Percentiles rank a stretch among this genome's conserved stretches.
phyloP scores from a whole-genome alignment of 2,329 filamentous ascomycete species.

The Penicillium sp. region DNA sequence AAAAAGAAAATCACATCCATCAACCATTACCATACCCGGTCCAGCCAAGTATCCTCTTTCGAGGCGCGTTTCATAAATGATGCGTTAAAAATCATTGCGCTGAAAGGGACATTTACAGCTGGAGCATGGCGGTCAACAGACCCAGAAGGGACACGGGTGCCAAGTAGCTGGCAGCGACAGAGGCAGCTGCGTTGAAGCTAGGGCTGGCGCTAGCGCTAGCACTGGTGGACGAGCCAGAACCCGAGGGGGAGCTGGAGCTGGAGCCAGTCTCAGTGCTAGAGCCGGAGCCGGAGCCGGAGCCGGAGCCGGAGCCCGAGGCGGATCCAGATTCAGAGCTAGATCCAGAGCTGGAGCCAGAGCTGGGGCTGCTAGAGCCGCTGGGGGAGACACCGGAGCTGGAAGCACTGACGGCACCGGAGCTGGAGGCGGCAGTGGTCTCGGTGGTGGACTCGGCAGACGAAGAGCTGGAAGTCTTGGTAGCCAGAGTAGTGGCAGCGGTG shows the following conservation, averaged over 20 bases:
- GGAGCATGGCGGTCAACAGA: conserved; percentile 32
- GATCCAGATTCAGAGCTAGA: conserved; percentile 1
- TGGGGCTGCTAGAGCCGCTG: conserved; percentile 1
- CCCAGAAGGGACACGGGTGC: conserved; percentile 25
- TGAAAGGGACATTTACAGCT: conserved; percentile 25
- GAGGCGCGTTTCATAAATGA: conserved; percentile 18
- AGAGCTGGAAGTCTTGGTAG: conserved; percentile 10
- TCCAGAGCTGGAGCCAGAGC: not conserved
- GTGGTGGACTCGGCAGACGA: conserved; percentile 14
- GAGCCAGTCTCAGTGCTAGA: conserved; percentile 17
- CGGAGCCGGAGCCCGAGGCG: conserved; percentile 9
- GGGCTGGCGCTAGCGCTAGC: conserved; percentile 11
- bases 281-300: conserved; percentile 10
- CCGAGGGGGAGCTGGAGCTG: not conserved
- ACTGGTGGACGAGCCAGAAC: conserved; percentile 10
- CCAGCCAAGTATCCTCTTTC: conserved; percentile 28
- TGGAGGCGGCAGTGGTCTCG: conserved; percentile 16
- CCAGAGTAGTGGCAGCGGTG: conserved; percentile 9
- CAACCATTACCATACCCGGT: conserved; percentile 17
- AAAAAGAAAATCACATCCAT: conserved; percentile 15
- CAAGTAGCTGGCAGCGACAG: conserved; percentile 25
- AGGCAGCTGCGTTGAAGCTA: conserved; percentile 21
- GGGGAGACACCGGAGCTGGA: conserved; percentile 16
- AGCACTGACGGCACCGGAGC: conserved; percentile 5
- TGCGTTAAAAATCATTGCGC: conserved; percentile 4